Evolutionary conservation across 139 green algal genomes (phyloP).

Genomic region (Coelastrella sp.): DNA sequence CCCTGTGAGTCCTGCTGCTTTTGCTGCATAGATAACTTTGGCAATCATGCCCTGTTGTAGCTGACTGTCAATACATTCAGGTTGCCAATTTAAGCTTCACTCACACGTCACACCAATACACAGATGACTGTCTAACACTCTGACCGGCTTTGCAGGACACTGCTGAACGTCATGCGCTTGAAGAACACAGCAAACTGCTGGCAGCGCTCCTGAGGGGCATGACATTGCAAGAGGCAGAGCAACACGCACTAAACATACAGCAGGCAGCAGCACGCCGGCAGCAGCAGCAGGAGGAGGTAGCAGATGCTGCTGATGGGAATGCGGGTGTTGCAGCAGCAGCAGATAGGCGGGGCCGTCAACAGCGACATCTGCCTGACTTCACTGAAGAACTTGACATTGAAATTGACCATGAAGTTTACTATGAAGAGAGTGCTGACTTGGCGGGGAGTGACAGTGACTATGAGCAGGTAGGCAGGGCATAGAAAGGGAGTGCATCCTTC

Average conservation of each 20-base stretch:
- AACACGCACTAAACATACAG: not conserved
- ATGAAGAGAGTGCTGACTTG: slow-evolving; percentile 11
- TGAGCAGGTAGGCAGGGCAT: not conserved
- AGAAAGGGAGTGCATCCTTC: no score
- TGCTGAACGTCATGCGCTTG: slow-evolving; percentile 19
- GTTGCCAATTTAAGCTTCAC: no score
- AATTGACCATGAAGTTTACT: not conserved
- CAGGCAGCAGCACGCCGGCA: slow-evolving; percentile 16
- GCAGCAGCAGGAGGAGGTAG: not conserved
- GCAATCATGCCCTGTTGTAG: no score
- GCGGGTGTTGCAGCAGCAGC: not conserved
- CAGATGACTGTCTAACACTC: no score
- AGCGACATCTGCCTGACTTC: not conserved
- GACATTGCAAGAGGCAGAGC: slow-evolving; percentile 27
- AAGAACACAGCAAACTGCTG: slow-evolving; percentile 26
- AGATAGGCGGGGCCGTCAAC: not conserved
- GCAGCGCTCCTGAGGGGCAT: slow-evolving; percentile 22
- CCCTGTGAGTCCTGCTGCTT: not conserved
- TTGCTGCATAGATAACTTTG: not conserved
- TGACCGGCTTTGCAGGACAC: not conserved
- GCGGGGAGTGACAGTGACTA: slow-evolving; percentile 12
- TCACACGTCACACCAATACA: no score
- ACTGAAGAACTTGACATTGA: not conserved
- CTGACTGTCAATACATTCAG: no score
- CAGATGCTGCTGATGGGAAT: not conserved